Conservation (phyloP, 257 asterid species). For the Eucommia ulmoides region DNA sequence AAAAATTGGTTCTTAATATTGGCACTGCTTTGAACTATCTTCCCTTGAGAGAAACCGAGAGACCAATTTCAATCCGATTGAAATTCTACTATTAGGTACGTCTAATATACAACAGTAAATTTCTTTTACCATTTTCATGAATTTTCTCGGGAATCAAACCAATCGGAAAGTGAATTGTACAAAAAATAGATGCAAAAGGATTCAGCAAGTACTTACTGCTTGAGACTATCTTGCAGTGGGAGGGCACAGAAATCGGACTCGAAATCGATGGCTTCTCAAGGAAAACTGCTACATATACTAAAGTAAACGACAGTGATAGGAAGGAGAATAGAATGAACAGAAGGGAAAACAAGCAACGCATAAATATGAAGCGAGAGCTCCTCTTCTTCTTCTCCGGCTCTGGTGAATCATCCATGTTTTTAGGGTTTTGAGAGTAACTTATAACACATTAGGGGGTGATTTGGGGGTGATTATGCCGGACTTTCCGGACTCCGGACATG, state of each 20-base stretch:
- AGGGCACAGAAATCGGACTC: slow-evolving; percentile 75
- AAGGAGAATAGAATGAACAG: slow-evolving; percentile 28
- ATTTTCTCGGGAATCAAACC: neutral
- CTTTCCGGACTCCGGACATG: slow-evolving; percentile 46
- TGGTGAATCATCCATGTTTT: neutral
- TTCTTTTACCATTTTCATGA: no score
- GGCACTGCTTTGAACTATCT: no score
- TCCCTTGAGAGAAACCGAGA: no score
- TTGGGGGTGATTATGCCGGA: neutral
- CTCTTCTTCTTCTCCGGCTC: slow-evolving; percentile 7
- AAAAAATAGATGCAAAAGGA: neutral
- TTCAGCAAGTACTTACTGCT: slow-evolving; percentile 46
- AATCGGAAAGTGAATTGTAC: neutral
- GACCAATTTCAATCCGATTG: no score
- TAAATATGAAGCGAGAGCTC: slow-evolving; percentile 14
- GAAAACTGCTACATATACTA: slow-evolving; percentile 48
- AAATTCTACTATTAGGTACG: no score
- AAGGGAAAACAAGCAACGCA: slow-evolving; percentile 33
- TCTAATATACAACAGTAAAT: no score
- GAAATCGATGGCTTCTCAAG: slow-evolving; percentile 52
- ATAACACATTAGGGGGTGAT: neutral
- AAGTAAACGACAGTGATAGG: slow-evolving; percentile 27
- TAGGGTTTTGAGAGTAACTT: neutral
- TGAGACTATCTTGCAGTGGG: slow-evolving; percentile 78
- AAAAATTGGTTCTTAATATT: no score